phyloP scores from a whole-genome alignment of 257 asterid species.

The Solanum gandarillasii region DNA sequence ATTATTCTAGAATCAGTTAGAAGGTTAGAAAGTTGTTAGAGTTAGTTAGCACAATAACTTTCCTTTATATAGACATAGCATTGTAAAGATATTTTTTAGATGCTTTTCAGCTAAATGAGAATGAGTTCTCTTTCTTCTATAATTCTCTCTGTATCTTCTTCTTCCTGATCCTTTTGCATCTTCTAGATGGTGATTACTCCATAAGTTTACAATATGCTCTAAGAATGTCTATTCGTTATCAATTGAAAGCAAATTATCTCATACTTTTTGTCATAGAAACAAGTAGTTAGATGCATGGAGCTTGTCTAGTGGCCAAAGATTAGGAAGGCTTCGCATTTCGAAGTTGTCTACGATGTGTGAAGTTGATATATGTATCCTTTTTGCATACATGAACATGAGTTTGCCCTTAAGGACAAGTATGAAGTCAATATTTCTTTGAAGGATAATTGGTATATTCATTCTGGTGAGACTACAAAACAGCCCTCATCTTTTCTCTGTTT shows the following conservation, averaged over 20 bases:
- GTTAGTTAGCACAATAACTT: too few relatives aligned
- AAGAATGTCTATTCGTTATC: conserved; percentile 2
- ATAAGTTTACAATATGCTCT: too few relatives aligned
- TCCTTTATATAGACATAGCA: too few relatives aligned
- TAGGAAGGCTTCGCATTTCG: conserved; percentile 38
- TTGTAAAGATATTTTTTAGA: too few relatives aligned
- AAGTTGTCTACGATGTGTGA: conserved; percentile 47
- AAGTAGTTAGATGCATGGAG: conserved; percentile 61
- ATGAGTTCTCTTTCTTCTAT: too few relatives aligned
- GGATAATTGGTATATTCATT: conserved; percentile 16
- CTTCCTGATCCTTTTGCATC: too few relatives aligned
- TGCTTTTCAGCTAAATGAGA: too few relatives aligned
- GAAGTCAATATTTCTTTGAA: conserved; percentile 10
- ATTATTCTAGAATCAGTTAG: too few relatives aligned
- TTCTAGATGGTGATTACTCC: too few relatives aligned
- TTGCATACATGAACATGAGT: conserved; percentile 38
- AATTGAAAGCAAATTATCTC: not conserved
- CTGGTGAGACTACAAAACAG: conserved; percentile 44
- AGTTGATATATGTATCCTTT: conserved; percentile 49
- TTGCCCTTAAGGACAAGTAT: conserved; percentile 6
- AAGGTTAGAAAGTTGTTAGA: too few relatives aligned
- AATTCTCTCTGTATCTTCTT: too few relatives aligned
- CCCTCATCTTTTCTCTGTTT: conserved; percentile 43
- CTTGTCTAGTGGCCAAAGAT: conserved; percentile 29
- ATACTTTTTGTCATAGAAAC: conserved; percentile 17